A percentile compares a stretch with the other conserved stretches of the same genome.
Evolutionary conservation across 139 green algal species (phyloP).

Genomic region (Pseudopediastrum boryanum): DNA sequence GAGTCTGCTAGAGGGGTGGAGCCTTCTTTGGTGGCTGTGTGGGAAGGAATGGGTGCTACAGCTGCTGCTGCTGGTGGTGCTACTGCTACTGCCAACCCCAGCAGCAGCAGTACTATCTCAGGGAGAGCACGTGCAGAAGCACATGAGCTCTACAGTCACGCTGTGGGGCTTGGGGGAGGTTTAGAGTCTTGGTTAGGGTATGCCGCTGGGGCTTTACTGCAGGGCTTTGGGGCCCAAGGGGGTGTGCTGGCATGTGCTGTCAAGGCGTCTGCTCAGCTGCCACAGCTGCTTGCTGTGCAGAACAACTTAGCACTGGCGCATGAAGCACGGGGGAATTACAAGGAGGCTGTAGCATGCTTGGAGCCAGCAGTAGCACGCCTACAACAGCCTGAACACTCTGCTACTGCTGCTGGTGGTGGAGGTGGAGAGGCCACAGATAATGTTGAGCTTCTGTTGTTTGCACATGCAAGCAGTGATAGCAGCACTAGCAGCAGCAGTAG

Average conservation of each 20-base stretch:
- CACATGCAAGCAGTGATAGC: conserved; percentile 5
- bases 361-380: conserved; percentile 41
- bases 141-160: conserved; percentile 58
- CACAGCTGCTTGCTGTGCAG: conserved; percentile 62
- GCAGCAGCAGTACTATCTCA: not conserved
- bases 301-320: conserved; percentile 52
- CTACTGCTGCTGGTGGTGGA: no score
- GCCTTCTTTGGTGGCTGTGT: conserved; percentile 62
- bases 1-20: conserved; percentile 66
- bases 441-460: conserved; percentile 18
- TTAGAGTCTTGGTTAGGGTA: conserved; percentile 49
- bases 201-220: conserved; percentile 30
- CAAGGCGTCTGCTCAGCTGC: conserved; percentile 55
- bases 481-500: conserved; percentile 22
- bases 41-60: conserved; percentile 77
- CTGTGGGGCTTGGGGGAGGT: conserved; percentile 58
- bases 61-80: not conserved
- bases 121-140: not conserved
- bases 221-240: conserved; percentile 18
- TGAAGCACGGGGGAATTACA: conserved; percentile 54
- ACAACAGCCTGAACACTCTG: no score
- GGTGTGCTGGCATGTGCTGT: conserved; percentile 46
- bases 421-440: no score
- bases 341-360: conserved; percentile 33
- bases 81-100: conserved; percentile 8